These are phyloP conservation scores for Stephanodiscus triporus DNA, from an alignment of 108 stramenopile genomes.

Conservation along the genomic window DNA sequence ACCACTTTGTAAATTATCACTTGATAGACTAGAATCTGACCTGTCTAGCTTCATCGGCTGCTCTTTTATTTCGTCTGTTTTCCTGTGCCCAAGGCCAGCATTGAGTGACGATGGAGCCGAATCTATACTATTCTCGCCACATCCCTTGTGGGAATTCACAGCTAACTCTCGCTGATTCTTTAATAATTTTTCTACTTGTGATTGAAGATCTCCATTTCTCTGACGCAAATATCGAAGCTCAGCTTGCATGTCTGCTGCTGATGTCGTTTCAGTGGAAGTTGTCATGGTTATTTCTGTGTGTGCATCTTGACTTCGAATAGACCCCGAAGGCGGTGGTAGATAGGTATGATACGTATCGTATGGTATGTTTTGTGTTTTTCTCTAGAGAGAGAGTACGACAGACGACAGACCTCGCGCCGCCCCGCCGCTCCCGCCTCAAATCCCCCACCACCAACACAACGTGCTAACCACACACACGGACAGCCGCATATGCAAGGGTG, in stretches of 20 bases:
- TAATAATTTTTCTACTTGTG: constrained; percentile 23
- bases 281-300: too few relatives aligned
- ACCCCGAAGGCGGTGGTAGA: too few relatives aligned
- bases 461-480: too few relatives aligned
- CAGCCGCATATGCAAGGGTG: too few relatives aligned
- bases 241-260: constrained; percentile 27
- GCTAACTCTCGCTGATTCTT: neutral
- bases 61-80: neutral
- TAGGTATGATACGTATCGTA: too few relatives aligned
- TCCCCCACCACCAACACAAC: too few relatives aligned
- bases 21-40: neutral
- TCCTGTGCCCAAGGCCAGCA: neutral
- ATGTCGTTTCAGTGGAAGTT: constrained; percentile 3
- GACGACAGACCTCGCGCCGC: too few relatives aligned
- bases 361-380: too few relatives aligned
- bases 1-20: constrained; percentile 8
- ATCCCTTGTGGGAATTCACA: constrained; percentile 1
- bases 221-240: constrained; percentile 42
- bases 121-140: neutral
- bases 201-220: constrained; percentile 39
- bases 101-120: constrained; percentile 3
- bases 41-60: neutral
- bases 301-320: too few relatives aligned
- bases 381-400: too few relatives aligned
- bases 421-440: too few relatives aligned